phyloP scores from a whole-genome alignment of 345 rosid species.

The Turritis glabra region DNA sequence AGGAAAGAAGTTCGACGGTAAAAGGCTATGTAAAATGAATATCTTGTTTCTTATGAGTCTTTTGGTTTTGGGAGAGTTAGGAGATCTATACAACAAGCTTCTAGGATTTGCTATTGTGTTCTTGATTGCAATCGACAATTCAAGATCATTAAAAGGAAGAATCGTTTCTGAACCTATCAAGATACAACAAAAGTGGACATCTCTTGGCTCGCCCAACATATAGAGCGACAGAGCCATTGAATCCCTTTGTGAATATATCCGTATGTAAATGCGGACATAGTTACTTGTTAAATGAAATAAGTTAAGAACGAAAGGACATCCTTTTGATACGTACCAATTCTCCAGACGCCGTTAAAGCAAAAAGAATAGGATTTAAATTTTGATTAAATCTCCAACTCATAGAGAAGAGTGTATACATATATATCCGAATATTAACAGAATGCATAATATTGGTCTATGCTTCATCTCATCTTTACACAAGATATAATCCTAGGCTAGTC shows the following conservation, averaged over 20 bases:
- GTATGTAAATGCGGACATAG: neutral
- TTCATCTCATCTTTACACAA: slow-evolving; percentile 34
- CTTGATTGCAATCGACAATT: neutral
- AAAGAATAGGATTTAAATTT: neutral
- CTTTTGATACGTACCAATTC: neutral
- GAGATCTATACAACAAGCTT: neutral
- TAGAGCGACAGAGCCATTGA: neutral
- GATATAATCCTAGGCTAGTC: slow-evolving; percentile 31
- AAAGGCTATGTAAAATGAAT: neutral
- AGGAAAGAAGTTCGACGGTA: neutral
- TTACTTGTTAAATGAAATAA: no score
- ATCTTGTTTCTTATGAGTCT: neutral
- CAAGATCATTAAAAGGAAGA: neutral
- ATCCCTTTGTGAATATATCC: neutral
- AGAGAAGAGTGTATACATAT: slow-evolving; percentile 15
- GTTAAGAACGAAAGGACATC: neutral
- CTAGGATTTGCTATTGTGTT: neutral
- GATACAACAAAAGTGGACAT: neutral
- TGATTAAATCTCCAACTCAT: slow-evolving; percentile 14
- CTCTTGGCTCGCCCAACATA: neutral
- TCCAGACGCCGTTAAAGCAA: neutral
- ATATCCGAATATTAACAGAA: slow-evolving; percentile 35
- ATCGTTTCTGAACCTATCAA: neutral
- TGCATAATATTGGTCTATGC: slow-evolving; percentile 26
- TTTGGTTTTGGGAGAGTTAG: neutral